Base-by-base conservation (phyloP, 1,284 basidiomycete genomes). In the Cutaneotrichosporon sp. region DNA sequence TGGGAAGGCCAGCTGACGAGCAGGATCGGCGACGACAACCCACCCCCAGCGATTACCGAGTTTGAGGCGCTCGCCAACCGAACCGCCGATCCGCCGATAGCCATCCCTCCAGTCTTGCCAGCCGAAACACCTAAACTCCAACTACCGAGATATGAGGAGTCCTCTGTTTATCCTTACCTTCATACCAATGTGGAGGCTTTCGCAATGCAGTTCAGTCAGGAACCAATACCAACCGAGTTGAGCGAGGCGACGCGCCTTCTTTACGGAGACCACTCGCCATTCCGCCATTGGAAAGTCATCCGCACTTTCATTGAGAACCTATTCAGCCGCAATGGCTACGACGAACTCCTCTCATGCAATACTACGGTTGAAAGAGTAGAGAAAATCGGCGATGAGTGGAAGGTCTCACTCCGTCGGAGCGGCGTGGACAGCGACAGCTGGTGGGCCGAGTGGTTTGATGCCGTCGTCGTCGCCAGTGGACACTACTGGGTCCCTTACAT, bases 361-460 rank as follows among this genome's bases (percentile, higher is more conserved):
- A 81, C 80, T 1, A 76, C 80, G 0, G 79, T 81, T 0, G 79
- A 81, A 57, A 69, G 63, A 3, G 70, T 77, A 5, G 71, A 77
- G 48, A 80, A 80, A 54, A 59, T 72, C 22, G 66, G 49, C 3
- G 47, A 50, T 16, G 57, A 51, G 32, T 68, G 64, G 66, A 32
- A 46, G 32, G 41, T 67, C 35, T 59, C 57, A 3, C 46, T 70
- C 7, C 46, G 75, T 25, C 80, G 71, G 77, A 73, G 76, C 25
- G 77, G 72, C 41, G 58, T 72, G 20, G 77, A 72, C 61, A 63
- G 2, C 32, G 53, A 54, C 27, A 27, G 33, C 16, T 54, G 57
- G 56, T 49, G 46, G 46, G 17, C 4, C 3, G 54, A 80, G 77
- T 59, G 76, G 45, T 80, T 79, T 49, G 79, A 80, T 51, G 79